phyloP scores from a whole-genome alignment of 2,329 filamentous ascomycete genomes.

The Canariomyces notabilis region DNA sequence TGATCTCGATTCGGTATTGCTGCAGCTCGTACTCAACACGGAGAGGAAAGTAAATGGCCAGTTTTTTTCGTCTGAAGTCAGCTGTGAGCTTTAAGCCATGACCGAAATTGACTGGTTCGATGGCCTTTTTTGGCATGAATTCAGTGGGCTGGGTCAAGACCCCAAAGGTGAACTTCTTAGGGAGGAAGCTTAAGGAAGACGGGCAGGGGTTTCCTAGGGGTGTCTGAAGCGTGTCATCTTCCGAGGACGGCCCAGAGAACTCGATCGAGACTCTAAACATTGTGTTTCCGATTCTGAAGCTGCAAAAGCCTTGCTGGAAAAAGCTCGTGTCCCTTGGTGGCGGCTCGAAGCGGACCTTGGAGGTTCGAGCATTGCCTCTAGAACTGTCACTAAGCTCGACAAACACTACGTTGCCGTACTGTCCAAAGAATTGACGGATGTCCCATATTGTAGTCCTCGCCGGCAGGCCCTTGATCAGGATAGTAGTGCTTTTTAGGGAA shows the following conservation, averaged over 20 bases:
- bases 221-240: slow-evolving; percentile 15
- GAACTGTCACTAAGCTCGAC: slow-evolving; percentile 51
- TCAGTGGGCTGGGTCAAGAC: slow-evolving; percentile 18
- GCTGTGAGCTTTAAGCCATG: slow-evolving; percentile 28
- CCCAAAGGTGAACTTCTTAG: slow-evolving; percentile 20
- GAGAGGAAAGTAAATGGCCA: slow-evolving; percentile 32
- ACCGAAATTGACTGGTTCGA: slow-evolving; percentile 6
- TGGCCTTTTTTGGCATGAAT: slow-evolving; percentile 22
- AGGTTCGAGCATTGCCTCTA: slow-evolving; percentile 34
- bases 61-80: slow-evolving; percentile 27
- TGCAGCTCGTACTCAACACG: slow-evolving; percentile 6
- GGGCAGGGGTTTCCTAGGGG: slow-evolving; percentile 21
- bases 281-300: slow-evolving; percentile 18
- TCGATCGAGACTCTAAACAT: slow-evolving; percentile 4
- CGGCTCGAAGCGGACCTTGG: slow-evolving; percentile 53
- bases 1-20: slow-evolving; percentile 39
- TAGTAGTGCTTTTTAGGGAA: slow-evolving; percentile 7
- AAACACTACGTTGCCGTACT: slow-evolving; percentile 47
- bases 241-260: slow-evolving; percentile 2
- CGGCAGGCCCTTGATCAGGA: slow-evolving; percentile 34
- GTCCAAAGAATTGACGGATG: slow-evolving; percentile 48
- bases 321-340: slow-evolving; percentile 44
- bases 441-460: slow-evolving; percentile 34
- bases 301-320: slow-evolving; percentile 39
- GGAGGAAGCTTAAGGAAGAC: slow-evolving; percentile 2